Evolutionary conservation across 2,329 filamentous ascomycete genomes (phyloP), one percentile per base, ranked within the genome.

Genomic region (Aureobasidium sp.): DNA sequence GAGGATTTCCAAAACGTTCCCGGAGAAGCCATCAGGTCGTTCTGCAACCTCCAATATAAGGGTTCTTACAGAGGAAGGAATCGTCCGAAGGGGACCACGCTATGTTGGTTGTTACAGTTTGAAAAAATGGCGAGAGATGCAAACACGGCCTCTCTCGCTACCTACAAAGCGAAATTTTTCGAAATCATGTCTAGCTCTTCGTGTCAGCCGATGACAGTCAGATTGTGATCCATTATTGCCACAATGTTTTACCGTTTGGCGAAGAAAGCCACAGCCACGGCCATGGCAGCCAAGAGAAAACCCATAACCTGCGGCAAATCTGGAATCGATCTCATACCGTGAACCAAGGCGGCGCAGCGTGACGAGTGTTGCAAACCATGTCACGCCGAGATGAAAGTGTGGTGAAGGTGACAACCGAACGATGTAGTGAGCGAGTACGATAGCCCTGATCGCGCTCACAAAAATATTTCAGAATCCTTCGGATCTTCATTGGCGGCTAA

Each of bases 321-420:
- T 42, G 5, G 21, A 57, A 30, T 57, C 39, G 36, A 55, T 44
- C 37, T 27, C 16, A 21, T 11, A 47, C 47, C 41, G 16, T 11
- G 32, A 13, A 47, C 32, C 37, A 29, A 39, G 42, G 27, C 52
- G 29, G 29, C 30, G n/a, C 30, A 47, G 32, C 30, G 42, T 21
- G 32, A 48, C 54, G 48, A 59, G 54, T 48, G 41, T 48, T 39
- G 54, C 42, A 59, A 59, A 59, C 42, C 54, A 48, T 59, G 30
- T 37, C 25, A 29, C 34, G 54, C 42, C 54, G 21, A 59, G 54
- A 29, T 3, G 15, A 21, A 39, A 13, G 37, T 59, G 29, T 21
- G 34, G 25, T 47, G 15, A 7, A 25, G 6, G 53, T 30, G 53
- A 36, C 37, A 27, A 37, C 30, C n/a, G 41, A 57, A 21, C 16